Conservation (phyloP, 495 filamentous ascomycete species). For the Copromyces sp. region DNA sequence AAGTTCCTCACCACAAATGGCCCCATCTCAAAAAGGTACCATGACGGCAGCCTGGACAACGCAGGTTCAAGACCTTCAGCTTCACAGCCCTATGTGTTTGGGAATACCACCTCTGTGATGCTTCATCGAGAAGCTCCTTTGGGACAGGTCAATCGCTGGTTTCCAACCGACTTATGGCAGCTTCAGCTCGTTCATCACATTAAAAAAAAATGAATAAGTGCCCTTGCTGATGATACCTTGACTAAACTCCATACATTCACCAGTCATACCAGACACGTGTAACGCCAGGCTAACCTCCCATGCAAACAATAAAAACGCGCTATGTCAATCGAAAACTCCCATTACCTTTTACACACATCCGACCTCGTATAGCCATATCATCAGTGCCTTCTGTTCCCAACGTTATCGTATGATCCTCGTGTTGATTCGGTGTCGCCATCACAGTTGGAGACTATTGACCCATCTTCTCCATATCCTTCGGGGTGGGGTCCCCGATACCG, state of each 20-base stretch:
- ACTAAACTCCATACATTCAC: not conserved
- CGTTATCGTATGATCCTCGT: not conserved
- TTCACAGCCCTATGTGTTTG: not conserved
- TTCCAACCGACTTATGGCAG: not conserved
- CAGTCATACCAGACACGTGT: not conserved
- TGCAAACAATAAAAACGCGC: not conserved
- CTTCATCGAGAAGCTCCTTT: not conserved
- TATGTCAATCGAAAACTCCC: not conserved
- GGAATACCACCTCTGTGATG: not conserved
- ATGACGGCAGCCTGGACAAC: not conserved
- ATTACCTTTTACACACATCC: not conserved
- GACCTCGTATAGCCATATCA: not conserved
- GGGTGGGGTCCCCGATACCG: constrained; percentile 89
- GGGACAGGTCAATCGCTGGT: not conserved
- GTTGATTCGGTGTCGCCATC: not conserved
- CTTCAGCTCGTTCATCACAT: not conserved
- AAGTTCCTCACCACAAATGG: not conserved
- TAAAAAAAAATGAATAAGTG: not conserved
- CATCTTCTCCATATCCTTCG: constrained; percentile 84
- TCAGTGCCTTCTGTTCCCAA: not conserved
- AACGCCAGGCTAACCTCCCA: not conserved
- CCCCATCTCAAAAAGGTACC: not conserved
- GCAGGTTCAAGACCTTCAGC: not conserved
- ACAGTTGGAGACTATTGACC: constrained; percentile 7
- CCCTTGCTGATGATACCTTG: not conserved